phyloP scores from a whole-genome alignment of 441 rosid species.

The Pelargonium citronellum region DNA sequence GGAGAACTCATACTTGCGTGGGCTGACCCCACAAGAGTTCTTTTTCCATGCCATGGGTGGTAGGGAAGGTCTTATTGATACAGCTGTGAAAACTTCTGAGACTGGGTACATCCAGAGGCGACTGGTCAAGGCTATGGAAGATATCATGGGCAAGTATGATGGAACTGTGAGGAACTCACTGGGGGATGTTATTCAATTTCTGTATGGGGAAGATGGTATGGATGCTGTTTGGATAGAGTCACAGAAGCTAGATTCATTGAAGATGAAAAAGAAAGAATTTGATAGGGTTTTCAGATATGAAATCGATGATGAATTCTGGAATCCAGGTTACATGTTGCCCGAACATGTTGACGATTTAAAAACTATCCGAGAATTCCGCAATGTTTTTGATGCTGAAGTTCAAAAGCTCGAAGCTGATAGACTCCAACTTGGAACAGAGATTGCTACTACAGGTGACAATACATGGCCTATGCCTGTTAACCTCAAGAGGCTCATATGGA shows the following conservation, averaged over 20 bases:
- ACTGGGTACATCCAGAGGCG: constrained; percentile 99
- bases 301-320: constrained; percentile 71
- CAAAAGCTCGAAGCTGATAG: constrained; percentile 78
- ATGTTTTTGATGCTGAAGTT: constrained; percentile 89
- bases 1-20: constrained; percentile 94
- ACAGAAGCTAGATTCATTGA: constrained; percentile 82
- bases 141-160: constrained; percentile 98
- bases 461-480: constrained; percentile 93
- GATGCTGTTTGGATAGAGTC: constrained; percentile 96
- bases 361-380: constrained; percentile 72
- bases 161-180: constrained; percentile 95
- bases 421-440: constrained; percentile 75
- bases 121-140: constrained; percentile 98
- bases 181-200: constrained; percentile 98
- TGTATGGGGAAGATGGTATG: constrained; percentile 99
- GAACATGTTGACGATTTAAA: constrained; percentile 85
- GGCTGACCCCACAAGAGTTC: constrained; percentile 98
- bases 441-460: constrained; percentile 81
- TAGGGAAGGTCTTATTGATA: constrained; percentile 99
- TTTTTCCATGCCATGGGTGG: constrained; percentile 99
- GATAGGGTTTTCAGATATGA: constrained; percentile 72
- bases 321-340: constrained; percentile 65
- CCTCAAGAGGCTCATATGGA: constrained; percentile 84
- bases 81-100: constrained; percentile 97
- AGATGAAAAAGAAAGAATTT: constrained; percentile 76